phyloP scores from a whole-genome alignment of 805 yeast species.

The Ogataea pignaliae region DNA sequence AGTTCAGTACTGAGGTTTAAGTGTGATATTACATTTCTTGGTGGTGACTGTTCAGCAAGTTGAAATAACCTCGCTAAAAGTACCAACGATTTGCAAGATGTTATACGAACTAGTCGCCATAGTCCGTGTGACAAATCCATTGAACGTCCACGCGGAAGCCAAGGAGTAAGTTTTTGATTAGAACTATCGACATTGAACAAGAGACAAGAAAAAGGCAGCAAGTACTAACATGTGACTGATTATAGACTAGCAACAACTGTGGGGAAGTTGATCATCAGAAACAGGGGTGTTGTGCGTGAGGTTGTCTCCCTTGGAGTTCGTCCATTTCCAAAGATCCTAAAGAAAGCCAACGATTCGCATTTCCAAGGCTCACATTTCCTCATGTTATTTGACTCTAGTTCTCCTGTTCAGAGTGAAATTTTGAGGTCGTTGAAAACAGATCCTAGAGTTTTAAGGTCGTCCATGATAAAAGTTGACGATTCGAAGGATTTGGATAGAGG shows the following conservation, averaged over 20 bases:
- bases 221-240: constrained; percentile 1
- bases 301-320: constrained; percentile 75
- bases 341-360: constrained; percentile 83
- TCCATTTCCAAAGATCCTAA: constrained; percentile 74
- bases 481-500: constrained; percentile 50
- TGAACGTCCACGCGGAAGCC: constrained; percentile 52
- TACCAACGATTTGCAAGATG: too few species aligned
- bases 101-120: constrained; percentile 87
- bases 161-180: constrained; percentile 38
- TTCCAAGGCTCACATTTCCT: constrained; percentile 87
- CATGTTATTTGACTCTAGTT: constrained; percentile 81
- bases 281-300: constrained; percentile 91
- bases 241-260: constrained; percentile 43
- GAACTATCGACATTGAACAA: not conserved
- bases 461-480: constrained; percentile 60
- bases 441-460: constrained; percentile 84
- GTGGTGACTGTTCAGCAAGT: too few species aligned
- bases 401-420: constrained; percentile 83
- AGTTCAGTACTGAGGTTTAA: too few species aligned
- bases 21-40: too few species aligned
- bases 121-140: constrained; percentile 70
- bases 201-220: not conserved
- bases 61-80: too few species aligned
- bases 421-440: constrained; percentile 76
- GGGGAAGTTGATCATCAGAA: constrained; percentile 76